Evolutionary conservation across 768 basidiomycete species (phyloP).

Genomic region (Trametes gibbosa): DNA sequence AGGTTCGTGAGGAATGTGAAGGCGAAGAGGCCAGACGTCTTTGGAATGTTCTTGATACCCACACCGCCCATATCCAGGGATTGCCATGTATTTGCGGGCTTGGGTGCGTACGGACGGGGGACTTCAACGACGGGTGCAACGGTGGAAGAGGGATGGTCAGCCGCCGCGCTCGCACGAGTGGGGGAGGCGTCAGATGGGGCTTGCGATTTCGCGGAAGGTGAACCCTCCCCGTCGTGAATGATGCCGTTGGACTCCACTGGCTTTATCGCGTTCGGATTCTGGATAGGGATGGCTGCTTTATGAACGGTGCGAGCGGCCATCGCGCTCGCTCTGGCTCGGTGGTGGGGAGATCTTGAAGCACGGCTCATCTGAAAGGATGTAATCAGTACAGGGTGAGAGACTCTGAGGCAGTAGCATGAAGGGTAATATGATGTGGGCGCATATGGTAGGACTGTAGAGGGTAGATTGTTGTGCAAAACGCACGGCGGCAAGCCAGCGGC

Average conservation of each 20-base stretch:
- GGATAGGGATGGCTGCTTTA: slow-evolving; percentile 88
- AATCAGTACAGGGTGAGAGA: slow-evolving; percentile 14
- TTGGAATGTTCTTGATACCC: slow-evolving; percentile 85
- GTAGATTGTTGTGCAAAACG: background rate
- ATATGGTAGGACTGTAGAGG: background rate
- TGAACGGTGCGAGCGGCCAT: slow-evolving; percentile 86
- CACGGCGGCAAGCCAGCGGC: background rate
- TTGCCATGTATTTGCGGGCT: slow-evolving; percentile 79
- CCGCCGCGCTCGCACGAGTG: slow-evolving; percentile 32
- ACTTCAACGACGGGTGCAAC: slow-evolving; percentile 70
- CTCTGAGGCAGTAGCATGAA: background rate
- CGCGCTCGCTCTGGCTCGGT: slow-evolving; percentile 92
- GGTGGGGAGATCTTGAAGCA: slow-evolving; percentile 84
- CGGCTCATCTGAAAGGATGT: slow-evolving; percentile 63
- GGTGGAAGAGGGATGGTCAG: slow-evolving; percentile 72
- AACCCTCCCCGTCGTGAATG: slow-evolving; percentile 27
- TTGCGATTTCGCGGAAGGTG: slow-evolving; percentile 18
- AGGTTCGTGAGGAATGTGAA: slow-evolving; percentile 94
- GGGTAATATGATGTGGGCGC: slow-evolving; percentile 7
- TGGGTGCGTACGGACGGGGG: slow-evolving; percentile 59
- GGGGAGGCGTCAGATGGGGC: slow-evolving; percentile 34
- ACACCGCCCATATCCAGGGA: slow-evolving; percentile 97
- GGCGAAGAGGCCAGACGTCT: slow-evolving; percentile 68
- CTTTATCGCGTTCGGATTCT: slow-evolving; percentile 78
- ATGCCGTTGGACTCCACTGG: slow-evolving; percentile 38